These are phyloP conservation scores for Ascochyta rabiei DNA, from an alignment of 2,329 filamentous ascomycete genomes.

Conservation along the genomic window DNA sequence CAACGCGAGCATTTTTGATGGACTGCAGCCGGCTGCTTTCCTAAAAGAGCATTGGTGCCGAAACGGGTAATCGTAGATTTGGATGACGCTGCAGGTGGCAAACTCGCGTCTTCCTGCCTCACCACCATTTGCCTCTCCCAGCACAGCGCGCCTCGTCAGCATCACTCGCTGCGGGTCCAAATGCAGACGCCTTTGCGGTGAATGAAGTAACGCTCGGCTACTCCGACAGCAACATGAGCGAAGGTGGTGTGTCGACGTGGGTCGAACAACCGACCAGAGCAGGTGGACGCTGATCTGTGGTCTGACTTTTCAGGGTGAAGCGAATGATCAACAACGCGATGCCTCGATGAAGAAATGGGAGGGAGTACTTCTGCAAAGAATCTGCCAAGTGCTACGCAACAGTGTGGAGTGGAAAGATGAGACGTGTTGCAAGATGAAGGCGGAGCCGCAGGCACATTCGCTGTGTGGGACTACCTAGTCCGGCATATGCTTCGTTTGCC, in stretches of 20 bases:
- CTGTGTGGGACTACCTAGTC: conserved; percentile 6
- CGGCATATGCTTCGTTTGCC: conserved; percentile 9
- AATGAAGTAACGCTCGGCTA: conserved; percentile 10
- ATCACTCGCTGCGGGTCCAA: conserved; percentile 1
- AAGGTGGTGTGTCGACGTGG: conserved; percentile 4
- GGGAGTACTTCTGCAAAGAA: conserved; percentile 12
- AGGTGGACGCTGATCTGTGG: conserved; percentile 32
- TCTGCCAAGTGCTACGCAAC: conserved; percentile 17
- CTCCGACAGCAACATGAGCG: conserved; percentile 7
- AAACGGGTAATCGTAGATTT: conserved; percentile 3
- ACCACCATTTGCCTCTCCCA: conserved; percentile 7
- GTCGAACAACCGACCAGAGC: conserved; percentile 12
- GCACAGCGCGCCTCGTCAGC: background rate
- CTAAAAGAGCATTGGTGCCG: conserved; percentile 1
- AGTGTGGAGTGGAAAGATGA: conserved; percentile 22
- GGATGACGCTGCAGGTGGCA: conserved; percentile 9
- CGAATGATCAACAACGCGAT: conserved; percentile 28
- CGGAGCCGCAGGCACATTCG: conserved; percentile 25
- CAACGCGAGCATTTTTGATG: conserved; percentile 2
- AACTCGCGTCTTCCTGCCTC: conserved; percentile 13
- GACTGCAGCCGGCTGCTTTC: conserved; percentile 4
- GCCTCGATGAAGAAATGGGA: conserved; percentile 15
- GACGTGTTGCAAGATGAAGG: conserved; percentile 32
- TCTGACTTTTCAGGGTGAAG: conserved; percentile 29
- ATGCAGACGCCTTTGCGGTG: background rate